Conservation (phyloP, 179 eudicot species). For the Beta corolliflora region DNA sequence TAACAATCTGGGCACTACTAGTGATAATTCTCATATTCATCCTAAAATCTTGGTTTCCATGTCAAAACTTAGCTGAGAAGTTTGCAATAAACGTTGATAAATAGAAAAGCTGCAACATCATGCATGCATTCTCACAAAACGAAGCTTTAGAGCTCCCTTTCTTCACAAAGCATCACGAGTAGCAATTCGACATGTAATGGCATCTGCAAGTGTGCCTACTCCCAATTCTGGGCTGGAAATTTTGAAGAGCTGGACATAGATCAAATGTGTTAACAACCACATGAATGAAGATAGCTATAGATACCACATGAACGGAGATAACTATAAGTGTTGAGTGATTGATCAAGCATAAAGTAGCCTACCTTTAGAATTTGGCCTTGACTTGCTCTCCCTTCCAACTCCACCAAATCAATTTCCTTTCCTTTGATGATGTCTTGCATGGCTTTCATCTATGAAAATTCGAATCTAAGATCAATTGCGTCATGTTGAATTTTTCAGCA, state of each 20-base stretch:
- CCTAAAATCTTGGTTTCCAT: too few species aligned
- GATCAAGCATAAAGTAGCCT: slow-evolving; percentile 13
- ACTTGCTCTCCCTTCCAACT: slow-evolving; percentile 24
- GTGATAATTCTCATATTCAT: too few species aligned
- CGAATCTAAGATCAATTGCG: slow-evolving; percentile 8
- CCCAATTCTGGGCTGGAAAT: slow-evolving; percentile 62
- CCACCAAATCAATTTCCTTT: slow-evolving; percentile 71
- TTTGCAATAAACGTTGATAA: too few species aligned
- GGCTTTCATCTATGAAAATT: slow-evolving; percentile 49
- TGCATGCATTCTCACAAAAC: neutral
- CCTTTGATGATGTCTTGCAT: slow-evolving; percentile 63
- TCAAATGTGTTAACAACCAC: neutral
- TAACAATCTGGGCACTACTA: too few species aligned
- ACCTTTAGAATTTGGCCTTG: slow-evolving; percentile 53
- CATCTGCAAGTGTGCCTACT: slow-evolving; percentile 74
- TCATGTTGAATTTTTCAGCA: neutral
- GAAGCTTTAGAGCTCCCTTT: neutral
- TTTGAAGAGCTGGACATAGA: slow-evolving; percentile 71
- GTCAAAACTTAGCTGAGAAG: too few species aligned
- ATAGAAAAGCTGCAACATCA: too few species aligned
- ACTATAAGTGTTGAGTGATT: neutral
- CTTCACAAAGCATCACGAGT: slow-evolving; percentile 77
- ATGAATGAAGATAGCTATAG: neutral
- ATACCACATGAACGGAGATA: neutral
- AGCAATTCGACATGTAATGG: slow-evolving; percentile 88